Evolutionary conservation across 352 stramenopile genomes (phyloP).

Genomic region (Phytopythium cucurbitacearum): DNA sequence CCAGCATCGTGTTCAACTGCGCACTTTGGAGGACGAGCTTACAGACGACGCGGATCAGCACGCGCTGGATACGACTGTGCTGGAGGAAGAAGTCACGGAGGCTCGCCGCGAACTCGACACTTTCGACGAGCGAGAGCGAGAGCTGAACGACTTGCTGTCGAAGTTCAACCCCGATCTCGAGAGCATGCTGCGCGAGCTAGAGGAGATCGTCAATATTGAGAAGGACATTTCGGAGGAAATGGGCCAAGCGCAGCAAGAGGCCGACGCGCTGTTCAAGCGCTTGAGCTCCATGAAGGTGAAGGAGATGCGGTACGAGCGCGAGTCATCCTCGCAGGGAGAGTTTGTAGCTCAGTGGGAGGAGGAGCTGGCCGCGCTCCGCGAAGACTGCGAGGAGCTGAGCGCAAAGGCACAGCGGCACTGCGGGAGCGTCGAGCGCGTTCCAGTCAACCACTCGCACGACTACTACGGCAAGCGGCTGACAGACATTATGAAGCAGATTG

Average conservation of each 20-base stretch:
- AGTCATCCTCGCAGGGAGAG: constrained; percentile 34
- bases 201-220: constrained; percentile 47
- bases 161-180: constrained; percentile 72
- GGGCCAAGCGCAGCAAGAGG: constrained; percentile 53
- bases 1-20: constrained; percentile 46
- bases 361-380: constrained; percentile 35
- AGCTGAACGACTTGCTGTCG: constrained; percentile 52
- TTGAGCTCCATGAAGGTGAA: constrained; percentile 70
- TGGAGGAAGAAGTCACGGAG: constrained; percentile 65
- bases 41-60: constrained; percentile 60
- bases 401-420: constrained; percentile 60
- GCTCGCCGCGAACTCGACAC: constrained; percentile 40
- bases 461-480: constrained; percentile 80
- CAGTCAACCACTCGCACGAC: constrained; percentile 56
- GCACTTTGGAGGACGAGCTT: constrained; percentile 65
- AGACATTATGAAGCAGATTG: constrained; percentile 75
- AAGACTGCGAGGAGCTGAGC: constrained; percentile 56
- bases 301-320: constrained; percentile 57
- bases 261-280: constrained; percentile 67
- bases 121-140: constrained; percentile 33
- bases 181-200: constrained; percentile 46
- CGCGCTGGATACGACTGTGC: constrained; percentile 60
- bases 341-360: constrained; percentile 51
- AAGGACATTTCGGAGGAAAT: constrained; percentile 44
- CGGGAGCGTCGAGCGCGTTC: constrained; percentile 47